Conservation (phyloP, 2,329 filamentous ascomycete genomes). For the Paraconiothyrium sp. region DNA sequence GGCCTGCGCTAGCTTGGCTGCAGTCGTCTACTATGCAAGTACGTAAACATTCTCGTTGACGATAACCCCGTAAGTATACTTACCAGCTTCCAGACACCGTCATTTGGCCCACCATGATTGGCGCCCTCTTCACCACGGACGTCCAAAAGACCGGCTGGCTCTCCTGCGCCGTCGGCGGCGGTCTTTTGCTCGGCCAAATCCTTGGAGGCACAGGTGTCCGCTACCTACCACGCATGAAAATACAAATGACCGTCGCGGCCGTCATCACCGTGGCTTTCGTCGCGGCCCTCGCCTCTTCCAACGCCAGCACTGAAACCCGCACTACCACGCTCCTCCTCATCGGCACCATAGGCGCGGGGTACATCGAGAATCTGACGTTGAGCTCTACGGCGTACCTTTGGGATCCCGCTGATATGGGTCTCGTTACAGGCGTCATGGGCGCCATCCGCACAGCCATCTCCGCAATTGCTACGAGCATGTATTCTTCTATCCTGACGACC, state of each 20-base stretch:
- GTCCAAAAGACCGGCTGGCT: slow-evolving; percentile 38
- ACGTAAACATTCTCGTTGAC: slow-evolving; percentile 33
- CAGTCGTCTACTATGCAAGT: slow-evolving; percentile 21
- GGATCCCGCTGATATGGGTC: slow-evolving; percentile 59
- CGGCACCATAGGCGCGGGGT: slow-evolving; percentile 31
- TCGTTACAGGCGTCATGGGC: slow-evolving; percentile 57
- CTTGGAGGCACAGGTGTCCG: slow-evolving; percentile 36
- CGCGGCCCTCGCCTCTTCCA: slow-evolving; percentile 27
- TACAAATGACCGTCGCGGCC: slow-evolving; percentile 30
- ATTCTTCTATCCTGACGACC: slow-evolving; percentile 38
- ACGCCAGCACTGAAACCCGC: slow-evolving; percentile 18
- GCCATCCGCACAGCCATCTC: slow-evolving; percentile 52
- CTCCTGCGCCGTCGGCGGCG: slow-evolving; percentile 39
- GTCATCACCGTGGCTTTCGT: slow-evolving; percentile 30
- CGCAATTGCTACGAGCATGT: slow-evolving; percentile 38
- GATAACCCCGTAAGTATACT: slow-evolving; percentile 5
- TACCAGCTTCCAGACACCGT: slow-evolving; percentile 32
- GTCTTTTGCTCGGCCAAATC: slow-evolving; percentile 42
- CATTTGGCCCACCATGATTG: slow-evolving; percentile 44
- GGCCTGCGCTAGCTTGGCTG: slow-evolving; percentile 5
- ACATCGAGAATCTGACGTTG: slow-evolving; percentile 39
- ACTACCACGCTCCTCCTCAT: slow-evolving; percentile 32
- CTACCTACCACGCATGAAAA: slow-evolving; percentile 34
- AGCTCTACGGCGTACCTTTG: slow-evolving; percentile 58
- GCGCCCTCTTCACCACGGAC: slow-evolving; percentile 33